Evolutionary conservation across 306 rosid species (phyloP).

Genomic region (Fragaria iinumae): DNA sequence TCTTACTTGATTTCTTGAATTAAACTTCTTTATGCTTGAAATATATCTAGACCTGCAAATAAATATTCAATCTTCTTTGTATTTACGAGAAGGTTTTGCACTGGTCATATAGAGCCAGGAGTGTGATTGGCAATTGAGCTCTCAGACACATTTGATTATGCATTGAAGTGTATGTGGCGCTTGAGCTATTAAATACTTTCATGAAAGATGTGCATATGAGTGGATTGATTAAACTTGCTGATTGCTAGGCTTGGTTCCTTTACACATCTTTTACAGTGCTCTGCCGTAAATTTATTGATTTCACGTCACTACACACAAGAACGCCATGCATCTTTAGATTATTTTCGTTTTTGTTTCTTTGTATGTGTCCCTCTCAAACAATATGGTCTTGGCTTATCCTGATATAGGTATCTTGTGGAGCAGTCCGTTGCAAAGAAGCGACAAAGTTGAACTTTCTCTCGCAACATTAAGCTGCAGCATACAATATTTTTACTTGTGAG

Average conservation of each 20-base stretch:
- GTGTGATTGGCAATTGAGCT: not conserved
- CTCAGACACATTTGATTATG: not conserved
- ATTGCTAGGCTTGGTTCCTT: not conserved
- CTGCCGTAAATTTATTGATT: not conserved
- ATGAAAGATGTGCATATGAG: not conserved
- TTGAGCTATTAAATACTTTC: not conserved
- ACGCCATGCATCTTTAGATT: not conserved
- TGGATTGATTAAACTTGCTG: not conserved
- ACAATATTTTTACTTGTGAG: not conserved
- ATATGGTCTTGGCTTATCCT: not conserved
- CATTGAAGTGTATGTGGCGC: not conserved
- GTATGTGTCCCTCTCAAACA: not conserved
- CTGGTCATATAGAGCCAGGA: not conserved
- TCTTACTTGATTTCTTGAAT: not conserved
- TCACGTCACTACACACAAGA: constrained; percentile 7
- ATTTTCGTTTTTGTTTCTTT: not conserved
- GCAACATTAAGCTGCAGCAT: not conserved
- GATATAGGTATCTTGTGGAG: constrained; percentile 38
- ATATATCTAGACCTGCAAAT: not conserved
- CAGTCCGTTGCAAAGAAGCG: constrained; percentile 28
- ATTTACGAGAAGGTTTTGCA: not conserved
- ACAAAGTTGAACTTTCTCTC: constrained; percentile 19
- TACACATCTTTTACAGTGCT: not conserved
- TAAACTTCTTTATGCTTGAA: not conserved
- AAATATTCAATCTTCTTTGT: not conserved